Conservation (phyloP, 1,284 basidiomycete genomes). For the Stereum hirsutum region DNA sequence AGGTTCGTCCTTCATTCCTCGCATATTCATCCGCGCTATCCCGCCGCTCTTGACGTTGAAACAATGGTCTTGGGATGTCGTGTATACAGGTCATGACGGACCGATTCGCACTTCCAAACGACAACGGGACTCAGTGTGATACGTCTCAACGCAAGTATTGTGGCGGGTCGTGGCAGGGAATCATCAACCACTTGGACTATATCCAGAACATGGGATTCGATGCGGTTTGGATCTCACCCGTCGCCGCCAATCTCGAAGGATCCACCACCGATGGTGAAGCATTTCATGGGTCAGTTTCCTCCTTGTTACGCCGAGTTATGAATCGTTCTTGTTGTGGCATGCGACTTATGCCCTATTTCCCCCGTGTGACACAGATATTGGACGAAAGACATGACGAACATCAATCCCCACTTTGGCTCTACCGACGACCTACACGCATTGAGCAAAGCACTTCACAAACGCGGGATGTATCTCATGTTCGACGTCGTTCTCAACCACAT, state of each 20-base stretch:
- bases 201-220: slow-evolving; percentile 73
- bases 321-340: slow-evolving; percentile 5
- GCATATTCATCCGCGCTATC: slow-evolving; percentile 1
- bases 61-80: neutral
- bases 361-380: slow-evolving; percentile 32
- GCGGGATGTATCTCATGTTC: slow-evolving; percentile 76
- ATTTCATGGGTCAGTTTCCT: slow-evolving; percentile 42
- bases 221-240: slow-evolving; percentile 63
- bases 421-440: slow-evolving; percentile 65
- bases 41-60: too few species aligned
- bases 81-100: slow-evolving; percentile 53
- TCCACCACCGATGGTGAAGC: slow-evolving; percentile 59
- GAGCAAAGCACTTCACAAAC: slow-evolving; percentile 54
- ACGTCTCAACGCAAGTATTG: slow-evolving; percentile 46
- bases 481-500: slow-evolving; percentile 76
- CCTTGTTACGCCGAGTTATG: neutral
- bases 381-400: slow-evolving; percentile 51
- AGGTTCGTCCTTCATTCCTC: too few species aligned
- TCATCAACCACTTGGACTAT: slow-evolving; percentile 71
- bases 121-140: slow-evolving; percentile 40
- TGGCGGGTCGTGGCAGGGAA: slow-evolving; percentile 73
- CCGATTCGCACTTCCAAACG: slow-evolving; percentile 49
- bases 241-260: slow-evolving; percentile 65
- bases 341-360: too few species aligned
- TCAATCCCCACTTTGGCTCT: slow-evolving; percentile 67